phyloP scores from a whole-genome alignment of 306 rosid genomes.

The Mimosa pudica region DNA sequence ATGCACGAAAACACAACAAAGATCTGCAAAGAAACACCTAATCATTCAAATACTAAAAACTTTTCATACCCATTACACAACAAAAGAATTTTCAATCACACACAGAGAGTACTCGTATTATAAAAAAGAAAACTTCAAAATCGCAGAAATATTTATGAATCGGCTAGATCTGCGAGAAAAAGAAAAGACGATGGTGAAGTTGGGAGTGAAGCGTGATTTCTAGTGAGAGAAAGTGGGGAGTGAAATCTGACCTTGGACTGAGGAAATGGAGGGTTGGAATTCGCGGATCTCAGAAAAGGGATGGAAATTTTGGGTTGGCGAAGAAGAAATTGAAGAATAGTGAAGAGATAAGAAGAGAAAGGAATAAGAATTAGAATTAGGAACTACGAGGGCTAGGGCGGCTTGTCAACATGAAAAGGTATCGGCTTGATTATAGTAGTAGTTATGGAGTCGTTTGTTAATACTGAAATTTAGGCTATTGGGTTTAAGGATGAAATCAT shows the following conservation, averaged over 20 bases:
- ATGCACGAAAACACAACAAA: slow-evolving; percentile 34
- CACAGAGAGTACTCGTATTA: too few species aligned
- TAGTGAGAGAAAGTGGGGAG: slow-evolving; percentile 10
- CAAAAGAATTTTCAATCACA: slow-evolving; percentile 10
- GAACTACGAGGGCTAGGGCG: background rate
- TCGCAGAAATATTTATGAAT: background rate
- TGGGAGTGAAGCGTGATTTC: background rate
- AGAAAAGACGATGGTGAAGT: slow-evolving; percentile 2
- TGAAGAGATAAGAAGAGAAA: background rate
- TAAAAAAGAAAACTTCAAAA: slow-evolving; percentile 18
- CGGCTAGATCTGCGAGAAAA: slow-evolving; percentile 61
- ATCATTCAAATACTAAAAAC: slow-evolving; percentile 36
- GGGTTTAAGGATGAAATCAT: too few species aligned
- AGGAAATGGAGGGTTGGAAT: slow-evolving; percentile 10
- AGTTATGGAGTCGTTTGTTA: slow-evolving; percentile 41
- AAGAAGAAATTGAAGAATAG: slow-evolving; percentile 20
- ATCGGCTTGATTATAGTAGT: background rate
- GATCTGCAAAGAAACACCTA: slow-evolving; percentile 39
- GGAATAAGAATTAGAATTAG: slow-evolving; percentile 1
- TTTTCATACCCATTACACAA: slow-evolving; percentile 14
- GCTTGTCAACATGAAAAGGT: background rate
- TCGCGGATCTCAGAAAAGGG: slow-evolving; percentile 43
- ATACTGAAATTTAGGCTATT: background rate
- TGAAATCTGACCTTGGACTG: slow-evolving; percentile 60
- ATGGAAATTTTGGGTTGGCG: slow-evolving; percentile 20